These are phyloP conservation scores for Cucumis melo DNA, from an alignment of 306 rosid genomes.

Conservation along the genomic window DNA sequence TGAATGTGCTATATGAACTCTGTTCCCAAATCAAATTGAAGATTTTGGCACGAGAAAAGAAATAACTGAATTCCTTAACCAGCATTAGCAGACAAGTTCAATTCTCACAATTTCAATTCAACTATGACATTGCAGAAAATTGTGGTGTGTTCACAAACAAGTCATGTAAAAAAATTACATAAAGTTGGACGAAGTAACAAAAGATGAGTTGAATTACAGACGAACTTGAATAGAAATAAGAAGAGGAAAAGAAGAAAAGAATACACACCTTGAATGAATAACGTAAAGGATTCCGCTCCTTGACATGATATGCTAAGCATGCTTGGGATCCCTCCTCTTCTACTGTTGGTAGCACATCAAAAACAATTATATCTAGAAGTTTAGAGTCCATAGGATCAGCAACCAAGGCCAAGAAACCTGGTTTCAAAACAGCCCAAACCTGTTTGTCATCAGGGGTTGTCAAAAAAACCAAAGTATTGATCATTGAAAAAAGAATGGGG, in stretches of 20 bases:
- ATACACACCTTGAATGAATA: slow-evolving; percentile 23
- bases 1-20: neutral
- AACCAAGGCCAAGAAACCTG: slow-evolving; percentile 37
- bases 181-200: neutral
- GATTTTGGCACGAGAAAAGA: neutral
- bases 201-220: neutral
- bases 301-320: slow-evolving; percentile 24
- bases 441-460: slow-evolving; percentile 8
- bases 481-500: neutral
- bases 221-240: neutral
- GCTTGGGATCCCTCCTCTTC: slow-evolving; percentile 9
- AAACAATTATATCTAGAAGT: slow-evolving; percentile 29
- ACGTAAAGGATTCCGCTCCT: slow-evolving; percentile 27
- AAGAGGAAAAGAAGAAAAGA: neutral
- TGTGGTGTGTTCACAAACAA: neutral
- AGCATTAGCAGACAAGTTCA: neutral
- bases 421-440: slow-evolving; percentile 46
- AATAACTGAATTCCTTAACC: neutral
- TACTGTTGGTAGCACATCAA: slow-evolving; percentile 17
- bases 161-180: neutral
- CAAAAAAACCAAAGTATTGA: neutral
- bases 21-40: neutral
- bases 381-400: slow-evolving; percentile 29
- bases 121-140: neutral
- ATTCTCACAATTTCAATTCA: neutral